Base-by-base conservation (phyloP, 1,284 basidiomycete species). In the Cerioporus squamosus region DNA sequence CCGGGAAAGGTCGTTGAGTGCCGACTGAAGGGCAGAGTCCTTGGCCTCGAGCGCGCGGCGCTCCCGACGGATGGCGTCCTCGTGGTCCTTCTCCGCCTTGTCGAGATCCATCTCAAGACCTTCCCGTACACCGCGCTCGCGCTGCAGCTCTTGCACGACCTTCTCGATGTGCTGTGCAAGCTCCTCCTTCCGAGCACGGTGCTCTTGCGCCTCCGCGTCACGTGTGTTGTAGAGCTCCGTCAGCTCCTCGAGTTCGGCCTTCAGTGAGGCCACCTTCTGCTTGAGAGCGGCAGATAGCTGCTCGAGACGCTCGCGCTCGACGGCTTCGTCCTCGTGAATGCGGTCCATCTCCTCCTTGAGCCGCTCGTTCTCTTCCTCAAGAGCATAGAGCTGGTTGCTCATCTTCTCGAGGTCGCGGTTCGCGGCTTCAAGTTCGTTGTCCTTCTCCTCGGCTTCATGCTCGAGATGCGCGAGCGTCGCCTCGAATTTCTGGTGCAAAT, bases 371-470 rank as follows among this genome's bases (percentile, higher is more conserved):
- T 88, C 86, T 38, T 84, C 80, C 53, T 84, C 83, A 2, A 87
- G 74, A 48, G 81, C 75, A 66, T 85, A 87, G 23, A 88, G 77
- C 36, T 81, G 80, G 63, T 92, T 83, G 3, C 87, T 80, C 45
- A 93, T 81, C 64, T 84, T 86, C 74, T 94, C 86, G 31, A 97
- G 84, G 44, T 91, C 88, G 23, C 83, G 77, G 66, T 91, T 91
- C 17, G 90, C 80, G 33, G 81, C 80, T 51, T 85, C 79, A 46
- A 87, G 78, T 70, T 94, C 89, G 3, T 79, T 81, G 49, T 92
- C 88, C 72, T 90, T 90, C 61, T 84, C 81, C 17, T 89, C 86
- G 0, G 85, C 75, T 61, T 93, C 89, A 14, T 79, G 78, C 63
- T 93, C 90, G 26, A 93, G 81, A 67, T 92, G 87, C 4, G 81